Percentiles rank a stretch among this genome's conserved stretches.
These are phyloP conservation scores for Craterostigma plantagineum DNA, from an alignment of 257 asterid genomes.

Conservation along the genomic window DNA sequence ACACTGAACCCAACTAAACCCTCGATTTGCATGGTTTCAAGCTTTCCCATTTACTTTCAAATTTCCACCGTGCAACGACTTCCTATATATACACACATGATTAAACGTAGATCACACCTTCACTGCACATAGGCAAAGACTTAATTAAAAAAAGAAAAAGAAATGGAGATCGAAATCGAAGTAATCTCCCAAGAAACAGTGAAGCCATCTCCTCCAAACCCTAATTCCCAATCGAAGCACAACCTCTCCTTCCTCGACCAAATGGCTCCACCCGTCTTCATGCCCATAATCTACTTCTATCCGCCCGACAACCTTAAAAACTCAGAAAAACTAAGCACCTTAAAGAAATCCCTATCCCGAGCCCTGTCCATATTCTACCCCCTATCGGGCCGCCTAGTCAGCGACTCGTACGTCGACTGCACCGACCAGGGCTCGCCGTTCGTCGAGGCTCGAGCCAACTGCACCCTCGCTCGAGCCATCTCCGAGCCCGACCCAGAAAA, in stretches of 20 bases:
- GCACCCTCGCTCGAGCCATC: slow-evolving; percentile 13
- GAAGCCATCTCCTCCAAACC: slow-evolving; percentile 27
- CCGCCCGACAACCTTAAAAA: slow-evolving; percentile 5
- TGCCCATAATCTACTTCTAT: slow-evolving; percentile 29
- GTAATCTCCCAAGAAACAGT: slow-evolving; percentile 18
- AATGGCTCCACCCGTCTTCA: slow-evolving; percentile 19
- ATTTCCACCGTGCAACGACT: too few relatives aligned
- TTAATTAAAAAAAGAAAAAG: too few relatives aligned
- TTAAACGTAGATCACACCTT: too few relatives aligned
- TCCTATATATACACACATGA: too few relatives aligned
- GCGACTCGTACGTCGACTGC: slow-evolving; percentile 19
- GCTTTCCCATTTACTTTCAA: too few relatives aligned
- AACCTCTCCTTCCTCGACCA: slow-evolving; percentile 38
- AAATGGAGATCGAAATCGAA: slow-evolving; percentile 16
- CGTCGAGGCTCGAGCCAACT: slow-evolving; percentile 18
- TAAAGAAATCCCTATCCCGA: slow-evolving; percentile 24
- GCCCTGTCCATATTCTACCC: slow-evolving; percentile 26
- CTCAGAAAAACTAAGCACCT: slow-evolving; percentile 9
- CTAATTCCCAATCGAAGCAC: slow-evolving; percentile 9
- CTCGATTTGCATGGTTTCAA: too few relatives aligned
- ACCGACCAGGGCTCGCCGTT: slow-evolving; percentile 23
- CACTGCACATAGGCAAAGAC: too few relatives aligned
- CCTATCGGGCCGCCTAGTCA: slow-evolving; percentile 26
- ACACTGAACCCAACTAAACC: too few relatives aligned
- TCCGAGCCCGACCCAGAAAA: slow-evolving; percentile 12